These are phyloP conservation scores for Trichoderma aggressivum DNA, from an alignment of 2,329 filamentous ascomycete genomes.

Conservation along the genomic window DNA sequence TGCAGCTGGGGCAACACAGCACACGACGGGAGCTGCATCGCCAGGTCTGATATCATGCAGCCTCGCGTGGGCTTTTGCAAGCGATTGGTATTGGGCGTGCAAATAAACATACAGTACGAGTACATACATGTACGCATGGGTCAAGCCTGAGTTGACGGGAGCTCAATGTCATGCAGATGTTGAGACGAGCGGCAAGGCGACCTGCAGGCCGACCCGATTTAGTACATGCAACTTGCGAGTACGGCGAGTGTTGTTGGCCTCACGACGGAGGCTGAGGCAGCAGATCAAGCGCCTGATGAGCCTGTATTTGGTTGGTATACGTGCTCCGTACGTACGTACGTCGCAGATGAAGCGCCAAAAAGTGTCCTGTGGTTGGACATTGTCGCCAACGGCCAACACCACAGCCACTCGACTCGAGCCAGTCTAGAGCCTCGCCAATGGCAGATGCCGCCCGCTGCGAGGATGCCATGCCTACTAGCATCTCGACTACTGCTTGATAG, in stretches of 20 bases:
- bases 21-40: neutral
- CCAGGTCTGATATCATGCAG: conserved; percentile 1
- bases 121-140: neutral
- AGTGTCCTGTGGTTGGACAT: neutral
- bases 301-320: neutral
- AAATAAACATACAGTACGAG: too few species aligned
- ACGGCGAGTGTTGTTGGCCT: neutral
- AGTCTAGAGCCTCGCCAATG: neutral
- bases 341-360: neutral
- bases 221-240: neutral
- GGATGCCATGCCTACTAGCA: neutral
- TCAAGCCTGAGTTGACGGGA: neutral
- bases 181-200: conserved; percentile 15
- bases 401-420: neutral
- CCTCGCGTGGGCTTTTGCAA: conserved; percentile 5
- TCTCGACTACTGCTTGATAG: neutral
- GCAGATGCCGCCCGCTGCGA: neutral
- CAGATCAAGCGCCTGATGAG: neutral
- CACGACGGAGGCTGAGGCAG: neutral
- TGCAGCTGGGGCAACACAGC: neutral
- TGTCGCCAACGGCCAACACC: neutral
- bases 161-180: conserved; percentile 5
- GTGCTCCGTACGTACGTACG: too few species aligned
- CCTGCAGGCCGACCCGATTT: conserved; percentile 10
- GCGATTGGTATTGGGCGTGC: neutral